These are phyloP conservation scores for Pyrrhoderma lamaoense DNA, from an alignment of 1,284 basidiomycete species.

Conservation along the genomic window DNA sequence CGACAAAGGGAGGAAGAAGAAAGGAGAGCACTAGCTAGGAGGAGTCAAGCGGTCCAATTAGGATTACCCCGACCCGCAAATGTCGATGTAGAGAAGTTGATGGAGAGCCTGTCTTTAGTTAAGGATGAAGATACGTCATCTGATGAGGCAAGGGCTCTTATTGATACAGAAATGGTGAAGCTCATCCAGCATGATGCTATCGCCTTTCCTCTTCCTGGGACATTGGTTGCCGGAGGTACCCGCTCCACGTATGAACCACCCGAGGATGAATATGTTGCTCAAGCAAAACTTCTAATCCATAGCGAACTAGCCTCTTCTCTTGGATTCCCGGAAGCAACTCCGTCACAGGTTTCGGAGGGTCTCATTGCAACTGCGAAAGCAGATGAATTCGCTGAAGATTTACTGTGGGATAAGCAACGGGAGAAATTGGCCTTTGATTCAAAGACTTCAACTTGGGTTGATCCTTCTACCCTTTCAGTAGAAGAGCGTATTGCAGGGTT, in stretches of 20 bases:
- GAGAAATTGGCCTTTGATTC: conserved; percentile 59
- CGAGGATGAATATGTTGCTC: conserved; percentile 68
- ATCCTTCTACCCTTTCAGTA: conserved; percentile 46
- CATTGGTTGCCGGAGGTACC: conserved; percentile 69
- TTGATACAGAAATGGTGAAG: conserved; percentile 74
- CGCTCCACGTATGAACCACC: conserved; percentile 71
- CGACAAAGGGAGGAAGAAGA: conserved; percentile 73
- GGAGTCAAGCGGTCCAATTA: conserved; percentile 77
- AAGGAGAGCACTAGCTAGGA: conserved; percentile 67
- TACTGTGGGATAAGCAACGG: conserved; percentile 64
- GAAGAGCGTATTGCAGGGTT: conserved; percentile 64
- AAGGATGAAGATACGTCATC: conserved; percentile 41
- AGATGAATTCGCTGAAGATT: conserved; percentile 48
- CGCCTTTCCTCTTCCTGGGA: conserved; percentile 84
- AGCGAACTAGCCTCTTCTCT: conserved; percentile 72
- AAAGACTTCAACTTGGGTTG: conserved; percentile 57
- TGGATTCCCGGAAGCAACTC: conserved; percentile 79
- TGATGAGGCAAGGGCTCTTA: conserved; percentile 51
- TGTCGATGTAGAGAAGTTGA: conserved; percentile 63
- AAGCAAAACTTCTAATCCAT: conserved; percentile 71
- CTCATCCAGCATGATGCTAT: conserved; percentile 88
- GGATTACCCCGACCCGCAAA: conserved; percentile 83
- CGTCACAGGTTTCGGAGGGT: conserved; percentile 71
- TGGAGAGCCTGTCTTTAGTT: conserved; percentile 48
- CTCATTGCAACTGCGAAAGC: conserved; percentile 55